Evolutionary conservation across 805 yeast species (phyloP), one percentile per base, ranked within the genome.

Genomic region (Starmera pachycereana): DNA sequence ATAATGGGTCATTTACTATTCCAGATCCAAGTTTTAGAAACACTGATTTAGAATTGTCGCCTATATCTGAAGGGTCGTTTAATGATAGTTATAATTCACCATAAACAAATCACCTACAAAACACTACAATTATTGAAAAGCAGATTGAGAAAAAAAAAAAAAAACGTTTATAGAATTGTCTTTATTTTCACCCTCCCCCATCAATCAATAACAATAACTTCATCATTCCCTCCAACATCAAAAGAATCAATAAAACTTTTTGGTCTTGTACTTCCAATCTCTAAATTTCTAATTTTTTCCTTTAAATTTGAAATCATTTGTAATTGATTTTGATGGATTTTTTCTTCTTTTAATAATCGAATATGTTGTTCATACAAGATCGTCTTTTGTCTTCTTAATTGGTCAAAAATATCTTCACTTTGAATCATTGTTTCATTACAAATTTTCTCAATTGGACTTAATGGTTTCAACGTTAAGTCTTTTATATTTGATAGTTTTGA

Each of bases 41-140:
- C 2, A 40, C 44, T n/a, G 48, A 40, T 13, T 47, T 48, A 9
- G 57, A 52, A 25, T 38, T 54, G 4, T 53, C 58, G 1, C 59
- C 59, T 8, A 53, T 54, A 3, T 48, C 56, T 5, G 59, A 54
- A 38, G 52, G 49, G 2, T 51, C 56, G 11, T 41, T 41, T 12
- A 55, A 53, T 40, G 56, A 46, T 19, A n/a, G 11, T 16, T 28
- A 6, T 8, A 22, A 36, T 8, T 44, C 51, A 4, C 48, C 51
- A 19, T 47, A 35, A 38, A 8, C 3, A 16, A 16, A 16, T 16
- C 18, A 16, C 18, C 18, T 16, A 16, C 18, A 16, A 16, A 16
- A 16, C 18, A 16, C 18, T 16, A 16, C 18, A 16, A 16, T 16
- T 16, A 16, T 16, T 4, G n/a, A n/a, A n/a, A n/a, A n/a, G n/a